phyloP scores from a whole-genome alignment of 192 early-diverging fungal genomes.

The Chytriomyces sp. region DNA sequence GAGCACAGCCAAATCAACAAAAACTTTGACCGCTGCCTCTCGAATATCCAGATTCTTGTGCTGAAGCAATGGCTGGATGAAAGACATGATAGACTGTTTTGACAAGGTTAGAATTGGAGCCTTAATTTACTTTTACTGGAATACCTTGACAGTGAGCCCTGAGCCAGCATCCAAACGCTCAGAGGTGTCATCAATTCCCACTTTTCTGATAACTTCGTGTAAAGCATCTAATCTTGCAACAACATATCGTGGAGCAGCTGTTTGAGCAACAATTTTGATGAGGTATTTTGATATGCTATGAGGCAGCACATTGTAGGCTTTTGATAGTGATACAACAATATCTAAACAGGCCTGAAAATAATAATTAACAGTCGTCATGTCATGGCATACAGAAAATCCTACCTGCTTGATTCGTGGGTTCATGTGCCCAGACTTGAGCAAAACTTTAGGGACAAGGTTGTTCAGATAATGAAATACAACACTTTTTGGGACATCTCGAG shows the following conservation, averaged over 20 bases:
- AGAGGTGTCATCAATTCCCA: constrained; percentile 44
- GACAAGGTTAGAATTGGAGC: neutral
- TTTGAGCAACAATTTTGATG: constrained; percentile 48
- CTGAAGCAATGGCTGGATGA: constrained; percentile 57
- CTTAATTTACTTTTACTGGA: too few relatives aligned
- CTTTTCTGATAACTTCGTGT: constrained; percentile 46
- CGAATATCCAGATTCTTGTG: constrained; percentile 66
- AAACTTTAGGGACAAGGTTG: constrained; percentile 45
- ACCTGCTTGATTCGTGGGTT: constrained; percentile 58
- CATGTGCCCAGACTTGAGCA: constrained; percentile 58
- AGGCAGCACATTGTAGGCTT: constrained; percentile 49
- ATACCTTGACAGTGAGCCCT: constrained; percentile 56
- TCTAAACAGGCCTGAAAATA: constrained; percentile 38
- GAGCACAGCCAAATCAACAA: constrained; percentile 40
- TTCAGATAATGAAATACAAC: constrained; percentile 54
- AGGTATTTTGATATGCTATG: constrained; percentile 57
- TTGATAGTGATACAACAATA: constrained; percentile 52
- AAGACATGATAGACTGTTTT: constrained; percentile 53
- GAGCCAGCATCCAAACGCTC: constrained; percentile 9
- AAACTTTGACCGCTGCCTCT: constrained; percentile 55
- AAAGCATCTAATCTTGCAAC: constrained; percentile 59
- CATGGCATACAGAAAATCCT: constrained; percentile 1
- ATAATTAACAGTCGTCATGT: neutral
- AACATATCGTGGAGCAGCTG: constrained; percentile 51
- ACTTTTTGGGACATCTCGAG: constrained; percentile 47